These are phyloP conservation scores for Trichoderma polysporum DNA, from an alignment of 2,329 filamentous ascomycete species.

Conservation along the genomic window DNA sequence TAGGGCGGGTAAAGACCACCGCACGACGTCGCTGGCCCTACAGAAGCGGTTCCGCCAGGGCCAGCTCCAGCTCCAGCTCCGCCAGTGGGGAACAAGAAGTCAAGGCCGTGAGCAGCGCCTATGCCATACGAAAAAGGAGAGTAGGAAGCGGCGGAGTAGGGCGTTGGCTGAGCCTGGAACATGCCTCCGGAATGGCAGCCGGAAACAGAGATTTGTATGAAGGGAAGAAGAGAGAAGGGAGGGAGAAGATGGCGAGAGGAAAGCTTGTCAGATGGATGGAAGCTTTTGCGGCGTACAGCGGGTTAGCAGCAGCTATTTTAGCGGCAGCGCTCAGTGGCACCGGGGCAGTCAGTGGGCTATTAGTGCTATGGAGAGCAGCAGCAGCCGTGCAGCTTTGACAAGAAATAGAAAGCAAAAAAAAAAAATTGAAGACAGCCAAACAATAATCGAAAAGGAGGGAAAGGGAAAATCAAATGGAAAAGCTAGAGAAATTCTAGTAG, in stretches of 20 bases:
- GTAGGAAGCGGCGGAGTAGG: slow-evolving; percentile 46
- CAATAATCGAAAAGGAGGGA: not conserved
- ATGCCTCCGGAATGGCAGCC: slow-evolving; percentile 38
- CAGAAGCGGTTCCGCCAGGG: not conserved
- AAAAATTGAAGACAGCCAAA: not conserved
- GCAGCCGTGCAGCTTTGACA: not conserved
- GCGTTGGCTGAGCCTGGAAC: slow-evolving; percentile 55
- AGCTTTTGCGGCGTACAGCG: not conserved
- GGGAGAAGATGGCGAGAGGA: not conserved
- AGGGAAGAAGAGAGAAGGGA: not conserved
- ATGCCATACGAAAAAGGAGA: slow-evolving; percentile 40
- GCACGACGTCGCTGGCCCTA: not conserved
- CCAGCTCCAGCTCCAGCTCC: slow-evolving; percentile 14
- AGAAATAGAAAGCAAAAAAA: not conserved
- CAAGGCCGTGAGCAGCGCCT: slow-evolving; percentile 27
- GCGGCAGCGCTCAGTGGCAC: not conserved
- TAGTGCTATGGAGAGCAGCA: not conserved
- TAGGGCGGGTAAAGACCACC: slow-evolving; percentile 7
- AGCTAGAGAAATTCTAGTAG: not conserved
- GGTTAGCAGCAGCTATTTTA: not conserved
- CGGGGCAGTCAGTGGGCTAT: not conserved
- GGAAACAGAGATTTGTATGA: not conserved
- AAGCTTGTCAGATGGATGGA: not conserved
- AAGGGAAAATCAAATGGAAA: too few relatives aligned
- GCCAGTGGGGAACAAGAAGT: slow-evolving; percentile 24